A percentile compares a stretch with the other conserved stretches of the same genome.
Conservation (phyloP, 2,329 filamentous ascomycete species). For the Cyphellophora europaea region DNA sequence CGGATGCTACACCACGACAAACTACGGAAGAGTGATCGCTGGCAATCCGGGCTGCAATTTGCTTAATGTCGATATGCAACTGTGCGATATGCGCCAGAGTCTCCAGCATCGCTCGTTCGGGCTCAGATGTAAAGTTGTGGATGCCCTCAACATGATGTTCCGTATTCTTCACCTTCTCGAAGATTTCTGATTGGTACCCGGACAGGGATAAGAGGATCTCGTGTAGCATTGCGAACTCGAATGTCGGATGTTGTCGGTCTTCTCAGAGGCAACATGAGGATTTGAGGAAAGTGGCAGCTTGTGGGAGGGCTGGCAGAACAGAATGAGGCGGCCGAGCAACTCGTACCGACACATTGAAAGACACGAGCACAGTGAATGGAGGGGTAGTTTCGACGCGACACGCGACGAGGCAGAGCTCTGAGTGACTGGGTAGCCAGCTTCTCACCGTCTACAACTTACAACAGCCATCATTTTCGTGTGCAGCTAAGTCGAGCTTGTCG, state of each 20-base stretch:
- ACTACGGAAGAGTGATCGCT: constrained; percentile 68
- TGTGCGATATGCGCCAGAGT: constrained; percentile 69
- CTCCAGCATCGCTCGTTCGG: constrained; percentile 72
- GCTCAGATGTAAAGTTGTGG: constrained; percentile 53
- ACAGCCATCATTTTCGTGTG: too few relatives aligned
- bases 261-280: constrained; percentile 5
- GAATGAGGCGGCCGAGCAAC: constrained; percentile 31
- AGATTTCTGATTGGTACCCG: constrained; percentile 82
- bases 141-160: constrained; percentile 31
- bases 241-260: background rate
- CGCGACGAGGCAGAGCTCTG: too few relatives aligned
- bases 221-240: constrained; percentile 69
- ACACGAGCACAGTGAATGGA: too few relatives aligned
- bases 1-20: constrained; percentile 76
- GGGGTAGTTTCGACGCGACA: too few relatives aligned
- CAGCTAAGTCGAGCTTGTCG: too few relatives aligned
- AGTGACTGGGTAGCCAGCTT: too few relatives aligned
- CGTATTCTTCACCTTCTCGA: constrained; percentile 31
- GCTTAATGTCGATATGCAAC: constrained; percentile 64
- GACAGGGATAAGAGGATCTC: constrained; percentile 95
- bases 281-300: constrained; percentile 4
- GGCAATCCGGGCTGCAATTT: constrained; percentile 57
- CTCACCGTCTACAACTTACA: too few relatives aligned
- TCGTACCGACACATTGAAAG: constrained; percentile 37
- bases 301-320: constrained; percentile 30